Base-by-base conservation (phyloP, 1,284 basidiomycete genomes). In the Retiboletus fuscus region DNA sequence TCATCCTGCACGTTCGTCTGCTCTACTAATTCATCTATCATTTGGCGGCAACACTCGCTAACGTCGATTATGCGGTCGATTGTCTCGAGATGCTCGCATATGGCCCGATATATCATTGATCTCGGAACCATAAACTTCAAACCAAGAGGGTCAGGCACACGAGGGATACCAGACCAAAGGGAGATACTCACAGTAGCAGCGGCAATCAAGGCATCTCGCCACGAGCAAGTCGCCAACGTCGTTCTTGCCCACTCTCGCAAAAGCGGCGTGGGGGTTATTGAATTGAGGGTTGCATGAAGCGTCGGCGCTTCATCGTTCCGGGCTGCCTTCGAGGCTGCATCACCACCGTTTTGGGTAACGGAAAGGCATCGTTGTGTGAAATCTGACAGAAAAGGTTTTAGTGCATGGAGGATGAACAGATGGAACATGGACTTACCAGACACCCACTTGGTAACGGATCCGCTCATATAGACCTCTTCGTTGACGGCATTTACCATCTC, bases 231-330 rank as follows among this genome's bases (percentile, higher is more conserved):
- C 0, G 16, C 11, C 12, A 72, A 11, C 15, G 47, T 60, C n/a
- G 53, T 26, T 39, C 24, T 70, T 39, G 49, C 46, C 69, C 61
- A 71, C 22, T 13, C 43, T 24, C 46, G 39, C 34, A 69, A 41
- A 20, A 70, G 30, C 8, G 5, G 15, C 1, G 13, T 2, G 3
- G 12, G 5, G 3, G 30, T 44, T 1, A 8, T 10, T 24, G 34
- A 49, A 15, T 34, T 1, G 7, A 34, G 1, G 5, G 34, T 30
- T 10, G 66, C 5, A 26, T 11, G 20, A 60, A 20, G 11, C 4
- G 7, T 18, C 26, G 55, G 30, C 3, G 20, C 18, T 34, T 68
- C n/a, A 30, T 49, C 5, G 20, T 4, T 8, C 10, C 26, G 26
- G n/a, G 18, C 41, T 13, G 12, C 16, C 30, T 20, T 20, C 20